These are phyloP conservation scores for Chlamydomonas incerta DNA, from an alignment of 139 green algal genomes.

Conservation along the genomic window DNA sequence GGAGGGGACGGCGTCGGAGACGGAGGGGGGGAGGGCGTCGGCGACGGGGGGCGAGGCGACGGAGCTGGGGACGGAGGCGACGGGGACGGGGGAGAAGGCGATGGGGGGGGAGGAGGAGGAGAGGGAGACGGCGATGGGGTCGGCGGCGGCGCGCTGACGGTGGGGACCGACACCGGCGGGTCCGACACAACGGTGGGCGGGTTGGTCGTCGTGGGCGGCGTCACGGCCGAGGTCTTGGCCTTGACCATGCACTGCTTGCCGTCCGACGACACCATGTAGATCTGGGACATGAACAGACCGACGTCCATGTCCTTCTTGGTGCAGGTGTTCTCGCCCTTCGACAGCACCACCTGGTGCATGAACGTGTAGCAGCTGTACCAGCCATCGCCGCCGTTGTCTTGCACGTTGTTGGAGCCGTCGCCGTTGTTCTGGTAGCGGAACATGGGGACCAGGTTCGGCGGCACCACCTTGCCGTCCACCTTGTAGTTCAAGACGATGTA, in stretches of 20 bases:
- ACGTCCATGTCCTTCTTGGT: too few relatives aligned
- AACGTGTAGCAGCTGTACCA: constrained; percentile 46
- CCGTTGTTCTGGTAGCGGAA: constrained; percentile 47
- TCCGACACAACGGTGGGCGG: background rate
- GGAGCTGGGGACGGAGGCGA: background rate
- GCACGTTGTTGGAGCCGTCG: constrained; percentile 40
- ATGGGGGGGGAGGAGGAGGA: background rate
- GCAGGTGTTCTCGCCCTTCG: too few relatives aligned
- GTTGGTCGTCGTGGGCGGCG: background rate
- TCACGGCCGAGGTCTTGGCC: constrained; percentile 13
- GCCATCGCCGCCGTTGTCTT: constrained; percentile 39
- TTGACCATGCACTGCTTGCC: constrained; percentile 17
- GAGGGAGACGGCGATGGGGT: background rate
- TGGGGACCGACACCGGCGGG: background rate
- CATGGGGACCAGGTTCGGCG: background rate
- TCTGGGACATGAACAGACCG: background rate
- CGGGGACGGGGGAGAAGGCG: background rate
- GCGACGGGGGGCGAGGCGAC: background rate
- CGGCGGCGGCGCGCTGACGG: background rate
- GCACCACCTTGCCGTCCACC: background rate
- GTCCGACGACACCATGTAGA: constrained; percentile 37
- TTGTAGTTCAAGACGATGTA: background rate
- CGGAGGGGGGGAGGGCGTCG: background rate
- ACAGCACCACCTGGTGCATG: constrained; percentile 41
- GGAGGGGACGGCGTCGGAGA: background rate